Base-by-base conservation (phyloP, 352 stramenopile genomes). In the Nothophytophthora sp. region DNA sequence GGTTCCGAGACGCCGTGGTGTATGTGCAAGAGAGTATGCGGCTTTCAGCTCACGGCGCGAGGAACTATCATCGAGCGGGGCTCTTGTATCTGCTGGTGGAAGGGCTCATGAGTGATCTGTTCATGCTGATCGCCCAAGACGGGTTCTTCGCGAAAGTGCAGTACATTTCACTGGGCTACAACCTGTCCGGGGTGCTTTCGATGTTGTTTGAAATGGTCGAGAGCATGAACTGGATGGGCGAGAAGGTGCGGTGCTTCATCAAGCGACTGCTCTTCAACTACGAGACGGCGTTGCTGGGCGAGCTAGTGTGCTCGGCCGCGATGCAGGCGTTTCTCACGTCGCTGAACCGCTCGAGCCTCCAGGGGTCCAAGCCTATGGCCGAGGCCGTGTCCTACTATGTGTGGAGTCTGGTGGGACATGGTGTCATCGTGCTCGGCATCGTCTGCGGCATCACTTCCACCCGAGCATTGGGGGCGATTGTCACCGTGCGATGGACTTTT, bases 121-220 rank as follows among this genome's bases (percentile, higher is more conserved):
- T 71, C 33, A 19, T 71, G 13, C 32, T 67, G 9, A 67, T 71
- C 12, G 53, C 62, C 2, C 50, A 67, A 11, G 56, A 63, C 9
- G 56, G 51, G 4, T 1, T 57, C n/a, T 18, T 41, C 5, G 56
- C 62, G 0, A 54, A 37, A 12, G 9, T 63, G 30, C 50, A 67
- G n/a, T 67, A 60, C 12, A 53, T 67, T 11, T 67, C 61, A 15
- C 47, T 71, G 9, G 51, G 50, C 2, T 71, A 71, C 38, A 71
- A 71, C 35, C 49, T 71, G 18, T 36, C 56, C 9, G 51, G 47
- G 0, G 35, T 71, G 6, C 36, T 67, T 4, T 64, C 48, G 3
- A 60, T 64, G 32, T 6, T 67, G 27, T 67, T 67, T 24, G 56
- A 71, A 25, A 50, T 63, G 15, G 9, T 67, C 8, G 56, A 71